Evolutionary conservation across 495 filamentous ascomycete species (phyloP).

Genomic region (Hypoxylon subgilvum): DNA sequence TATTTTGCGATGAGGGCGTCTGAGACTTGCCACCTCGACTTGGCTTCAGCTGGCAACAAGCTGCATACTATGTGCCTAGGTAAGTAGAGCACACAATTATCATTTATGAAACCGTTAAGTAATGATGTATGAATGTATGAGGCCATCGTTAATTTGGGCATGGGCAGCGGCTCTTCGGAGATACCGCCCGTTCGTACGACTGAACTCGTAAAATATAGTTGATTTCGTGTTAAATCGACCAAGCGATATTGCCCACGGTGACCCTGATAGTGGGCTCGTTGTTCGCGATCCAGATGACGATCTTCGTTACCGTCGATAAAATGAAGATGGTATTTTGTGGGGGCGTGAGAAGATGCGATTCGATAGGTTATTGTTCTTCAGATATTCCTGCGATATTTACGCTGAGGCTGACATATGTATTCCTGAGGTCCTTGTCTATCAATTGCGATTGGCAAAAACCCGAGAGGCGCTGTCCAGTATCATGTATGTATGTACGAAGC

Average conservation of each 20-base stretch:
- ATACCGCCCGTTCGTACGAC: neutral
- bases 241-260: slow-evolving; percentile 2
- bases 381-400: slow-evolving; percentile 1
- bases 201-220: neutral
- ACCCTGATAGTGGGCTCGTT: slow-evolving; percentile 16
- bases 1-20: too few relatives aligned
- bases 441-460: too few relatives aligned
- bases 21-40: too few relatives aligned
- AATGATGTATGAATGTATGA: too few relatives aligned
- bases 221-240: neutral
- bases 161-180: neutral
- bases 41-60: too few relatives aligned
- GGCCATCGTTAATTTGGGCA: too few relatives aligned
- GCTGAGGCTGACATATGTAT: neutral
- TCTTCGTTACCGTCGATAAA: slow-evolving; percentile 24
- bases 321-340: slow-evolving; percentile 18
- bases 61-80: neutral
- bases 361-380: neutral
- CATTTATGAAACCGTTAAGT: too few relatives aligned
- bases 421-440: too few relatives aligned
- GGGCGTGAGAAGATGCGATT: neutral
- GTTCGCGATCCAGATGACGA: slow-evolving; percentile 31
- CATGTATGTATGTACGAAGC: too few relatives aligned
- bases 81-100: too few relatives aligned
- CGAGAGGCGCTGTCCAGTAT: too few relatives aligned